These are phyloP conservation scores for Porphyra umbilicalis DNA, from an alignment of 31 red algal genomes.

Conservation along the genomic window DNA sequence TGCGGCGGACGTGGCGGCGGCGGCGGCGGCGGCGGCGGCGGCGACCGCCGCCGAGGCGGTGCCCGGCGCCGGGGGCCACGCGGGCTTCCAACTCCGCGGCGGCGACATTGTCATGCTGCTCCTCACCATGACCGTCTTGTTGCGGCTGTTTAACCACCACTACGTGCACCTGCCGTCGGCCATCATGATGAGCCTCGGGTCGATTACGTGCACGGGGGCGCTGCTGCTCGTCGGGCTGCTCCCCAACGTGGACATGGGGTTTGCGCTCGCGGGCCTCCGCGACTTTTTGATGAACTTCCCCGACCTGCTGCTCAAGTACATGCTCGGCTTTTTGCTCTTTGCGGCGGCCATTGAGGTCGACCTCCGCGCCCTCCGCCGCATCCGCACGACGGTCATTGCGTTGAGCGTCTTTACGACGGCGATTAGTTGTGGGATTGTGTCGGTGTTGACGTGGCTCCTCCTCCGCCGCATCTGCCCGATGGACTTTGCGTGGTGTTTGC, in stretches of 20 bases:
- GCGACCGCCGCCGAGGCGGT: background rate
- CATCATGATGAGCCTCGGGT: conserved; percentile 65
- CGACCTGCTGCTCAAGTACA: conserved; percentile 86
- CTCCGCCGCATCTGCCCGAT: conserved; percentile 63
- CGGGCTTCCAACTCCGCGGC: conserved; percentile 14
- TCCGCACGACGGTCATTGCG: conserved; percentile 61
- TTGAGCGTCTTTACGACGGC: conserved; percentile 55
- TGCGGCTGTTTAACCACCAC: conserved; percentile 69
- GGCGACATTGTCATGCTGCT: conserved; percentile 66
- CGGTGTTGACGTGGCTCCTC: conserved; percentile 67
- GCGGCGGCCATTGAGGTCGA: conserved; percentile 92
- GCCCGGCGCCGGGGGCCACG: background rate
- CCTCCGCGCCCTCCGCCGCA: conserved; percentile 71
- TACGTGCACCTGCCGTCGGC: conserved; percentile 50
- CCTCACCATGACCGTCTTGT: conserved; percentile 63
- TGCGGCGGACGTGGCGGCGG: too few relatives aligned
- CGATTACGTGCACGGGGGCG: conserved; percentile 55
- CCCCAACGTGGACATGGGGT: conserved; percentile 30
- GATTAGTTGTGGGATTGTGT: conserved; percentile 59
- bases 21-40: background rate
- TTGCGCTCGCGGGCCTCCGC: conserved; percentile 40
- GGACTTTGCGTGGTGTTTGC: conserved; percentile 74
- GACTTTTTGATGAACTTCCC: conserved; percentile 75
- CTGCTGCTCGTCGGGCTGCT: conserved; percentile 57
- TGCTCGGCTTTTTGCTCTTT: conserved; percentile 93